These are phyloP conservation scores for Chlamydomonas schloesseri DNA, from an alignment of 139 green algal genomes.

Conservation along the genomic window DNA sequence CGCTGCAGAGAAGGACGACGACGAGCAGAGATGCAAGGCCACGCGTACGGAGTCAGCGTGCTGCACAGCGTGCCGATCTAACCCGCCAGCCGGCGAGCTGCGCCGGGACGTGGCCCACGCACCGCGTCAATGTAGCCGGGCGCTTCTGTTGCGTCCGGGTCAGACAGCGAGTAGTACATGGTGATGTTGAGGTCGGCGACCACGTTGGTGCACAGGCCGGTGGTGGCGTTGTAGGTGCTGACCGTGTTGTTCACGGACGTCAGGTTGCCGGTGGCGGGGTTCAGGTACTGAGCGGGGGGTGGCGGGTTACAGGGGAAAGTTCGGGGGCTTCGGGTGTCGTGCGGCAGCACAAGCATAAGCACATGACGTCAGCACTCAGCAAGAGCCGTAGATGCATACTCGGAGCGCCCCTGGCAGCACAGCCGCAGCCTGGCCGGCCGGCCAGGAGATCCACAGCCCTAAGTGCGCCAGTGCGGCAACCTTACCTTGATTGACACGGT, in stretches of 20 bases:
- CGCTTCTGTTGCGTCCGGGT: neutral
- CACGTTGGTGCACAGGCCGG: conserved; percentile 37
- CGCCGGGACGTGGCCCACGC: too few relatives aligned
- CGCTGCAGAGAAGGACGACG: neutral
- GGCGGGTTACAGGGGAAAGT: neutral
- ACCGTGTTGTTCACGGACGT: neutral
- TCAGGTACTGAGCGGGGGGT: conserved; percentile 9
- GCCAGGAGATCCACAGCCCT: too few relatives aligned
- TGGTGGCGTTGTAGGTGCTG: conserved; percentile 4
- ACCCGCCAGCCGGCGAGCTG: too few relatives aligned
- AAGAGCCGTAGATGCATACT: too few relatives aligned
- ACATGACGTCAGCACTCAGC: too few relatives aligned
- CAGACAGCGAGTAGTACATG: conserved; percentile 34
- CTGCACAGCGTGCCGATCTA: too few relatives aligned
- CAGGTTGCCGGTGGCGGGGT: conserved; percentile 38
- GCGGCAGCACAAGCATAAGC: too few relatives aligned
- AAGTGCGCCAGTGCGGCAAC: too few relatives aligned
- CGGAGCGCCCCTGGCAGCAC: too few relatives aligned
- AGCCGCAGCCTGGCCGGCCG: too few relatives aligned
- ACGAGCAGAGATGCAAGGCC: neutral
- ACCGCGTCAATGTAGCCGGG: conserved; percentile 28
- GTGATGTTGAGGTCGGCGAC: conserved; percentile 53
- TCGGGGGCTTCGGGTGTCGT: too few relatives aligned
- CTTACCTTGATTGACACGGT: neutral
- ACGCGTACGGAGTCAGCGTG: too few relatives aligned